phyloP scores from a whole-genome alignment of 495 filamentous ascomycete genomes.

The Xylaria palmicola region DNA sequence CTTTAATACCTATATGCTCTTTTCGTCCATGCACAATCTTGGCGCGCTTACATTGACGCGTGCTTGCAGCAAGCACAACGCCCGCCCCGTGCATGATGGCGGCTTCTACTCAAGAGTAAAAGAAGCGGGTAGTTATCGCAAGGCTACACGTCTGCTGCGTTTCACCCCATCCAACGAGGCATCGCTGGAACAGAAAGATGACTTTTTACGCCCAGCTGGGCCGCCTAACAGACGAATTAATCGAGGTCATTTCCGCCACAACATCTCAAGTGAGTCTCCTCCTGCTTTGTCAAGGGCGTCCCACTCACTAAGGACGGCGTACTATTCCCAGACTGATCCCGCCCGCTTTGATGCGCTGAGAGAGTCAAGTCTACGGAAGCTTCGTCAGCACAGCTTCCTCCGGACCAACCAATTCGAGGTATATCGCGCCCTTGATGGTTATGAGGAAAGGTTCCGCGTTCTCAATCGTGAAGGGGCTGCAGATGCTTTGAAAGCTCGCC shows the following conservation, averaged over 20 bases:
- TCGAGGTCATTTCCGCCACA: constrained; percentile 40
- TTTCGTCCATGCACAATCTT: neutral
- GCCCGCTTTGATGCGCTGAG: constrained; percentile 47
- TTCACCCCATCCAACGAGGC: neutral
- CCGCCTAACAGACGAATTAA: constrained; percentile 55
- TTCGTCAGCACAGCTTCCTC: constrained; percentile 61
- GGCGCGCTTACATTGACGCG: neutral
- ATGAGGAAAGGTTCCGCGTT: constrained; percentile 86
- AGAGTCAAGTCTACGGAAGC: constrained; percentile 52
- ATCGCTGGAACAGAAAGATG: constrained; percentile 33
- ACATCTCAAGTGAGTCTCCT: constrained; percentile 27
- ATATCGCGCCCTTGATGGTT: constrained; percentile 65
- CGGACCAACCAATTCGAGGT: constrained; percentile 91
- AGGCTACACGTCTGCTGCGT: neutral
- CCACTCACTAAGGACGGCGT: constrained; percentile 15
- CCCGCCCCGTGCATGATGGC: neutral
- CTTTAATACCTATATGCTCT: no score
- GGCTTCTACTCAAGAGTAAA: no score
- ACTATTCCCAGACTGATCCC: constrained; percentile 40
- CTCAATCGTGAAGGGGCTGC: constrained; percentile 75
- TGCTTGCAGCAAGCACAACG: neutral
- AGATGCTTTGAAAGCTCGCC: constrained; percentile 66
- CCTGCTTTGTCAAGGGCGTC: neutral
- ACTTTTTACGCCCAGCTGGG: constrained; percentile 46
- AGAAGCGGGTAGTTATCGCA: no score